Evolutionary conservation across 495 filamentous ascomycete genomes (phyloP), one percentile per base, ranked within the genome.

Genomic region (Parathielavia hyrcaniae): DNA sequence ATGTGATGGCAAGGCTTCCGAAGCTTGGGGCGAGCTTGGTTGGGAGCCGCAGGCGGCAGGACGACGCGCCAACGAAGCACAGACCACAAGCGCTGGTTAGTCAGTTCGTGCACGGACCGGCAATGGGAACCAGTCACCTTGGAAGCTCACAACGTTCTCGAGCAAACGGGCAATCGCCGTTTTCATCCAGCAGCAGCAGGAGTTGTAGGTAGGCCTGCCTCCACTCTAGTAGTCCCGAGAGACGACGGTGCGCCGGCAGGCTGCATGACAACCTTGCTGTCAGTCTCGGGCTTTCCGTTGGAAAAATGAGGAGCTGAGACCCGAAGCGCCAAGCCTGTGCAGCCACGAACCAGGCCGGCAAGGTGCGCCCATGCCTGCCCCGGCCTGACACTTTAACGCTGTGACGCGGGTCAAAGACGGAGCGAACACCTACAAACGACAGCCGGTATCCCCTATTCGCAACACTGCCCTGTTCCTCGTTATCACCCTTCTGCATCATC

Each of bases 41-140:
- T 54, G 26, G 30, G 49, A 46, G 30, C 46, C 41, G 52, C 60
- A 65, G 63, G 63, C 63, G 63, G 48, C 63, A 62, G 58, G 45
- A 50, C 32, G 55, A 65, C 60, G 60, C 63, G 63, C 58, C 60
- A 57, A 53, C 45, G 8, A 44, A 14, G 40, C 50, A 53, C 41
- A 22, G 57, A 32, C 36, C 34, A 47, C 5, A 7, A 39, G 39
- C 10, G 14, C n/a, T n/a, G 41, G 41, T 47, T 41, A 41, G 30
- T 38, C 53, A n/a, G n/a, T n/a, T n/a, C n/a, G n/a, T n/a, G n/a
- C n/a, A n/a, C n/a, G n/a, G n/a, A n/a, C n/a, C n/a, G n/a, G n/a
- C n/a, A n/a, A n/a, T n/a, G n/a, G n/a, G n/a, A n/a, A n/a, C n/a
- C n/a, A n/a, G n/a, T n/a, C n/a, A n/a, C n/a, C n/a, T n/a, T n/a